Evolutionary conservation across 495 filamentous ascomycete species (phyloP), one percentile per base, ranked within the genome.

Genomic region (Aspergillus baeticus): DNA sequence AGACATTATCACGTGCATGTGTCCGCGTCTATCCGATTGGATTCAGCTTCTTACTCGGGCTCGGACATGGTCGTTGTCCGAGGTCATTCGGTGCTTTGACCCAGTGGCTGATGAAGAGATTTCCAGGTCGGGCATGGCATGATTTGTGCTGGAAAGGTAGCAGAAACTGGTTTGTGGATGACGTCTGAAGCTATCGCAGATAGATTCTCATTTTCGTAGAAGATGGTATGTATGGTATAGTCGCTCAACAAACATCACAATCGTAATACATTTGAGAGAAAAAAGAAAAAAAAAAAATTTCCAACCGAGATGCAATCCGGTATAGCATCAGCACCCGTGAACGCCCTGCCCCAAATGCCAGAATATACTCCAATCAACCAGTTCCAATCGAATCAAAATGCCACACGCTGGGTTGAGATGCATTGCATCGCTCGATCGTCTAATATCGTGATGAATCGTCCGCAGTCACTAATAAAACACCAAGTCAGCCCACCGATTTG

Each of bases 371-470:
- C 22, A 21, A 31, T 29, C 26, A 17, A 42, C 14, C 36, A 33
- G n/a, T 29, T 17, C 20, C 20, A 29, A 51, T n/a, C 11, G 18
- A n/a, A 29, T 29, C 35, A 13, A 14, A 21, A 26, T 26, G n/a
- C 21, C 14, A 6, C 23, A 39, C 39, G 1, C 18, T 8, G 11
- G 20, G 31, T 18, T 37, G 10, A 36, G 5, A 37, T 5, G 8
- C 33, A 21, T 3, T 18, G 14, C 35, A n/a, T 22, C 5, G 10
- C 15, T 8, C 22, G 21, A n/a, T 10, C 10, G 2, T 18, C 39
- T 44, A 54, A 18, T 54, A 54, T 10, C 51, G 23, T 6, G 51
- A 54, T 11, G 51, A 54, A 29, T 54, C 39, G 17, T 45, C 51
- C 26, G 51, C 29, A 17, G 39, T 44, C 38, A 54, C 39, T 54